Conservation (phyloP, 495 filamentous ascomycete species). For the Aspergillus kassunensis region DNA sequence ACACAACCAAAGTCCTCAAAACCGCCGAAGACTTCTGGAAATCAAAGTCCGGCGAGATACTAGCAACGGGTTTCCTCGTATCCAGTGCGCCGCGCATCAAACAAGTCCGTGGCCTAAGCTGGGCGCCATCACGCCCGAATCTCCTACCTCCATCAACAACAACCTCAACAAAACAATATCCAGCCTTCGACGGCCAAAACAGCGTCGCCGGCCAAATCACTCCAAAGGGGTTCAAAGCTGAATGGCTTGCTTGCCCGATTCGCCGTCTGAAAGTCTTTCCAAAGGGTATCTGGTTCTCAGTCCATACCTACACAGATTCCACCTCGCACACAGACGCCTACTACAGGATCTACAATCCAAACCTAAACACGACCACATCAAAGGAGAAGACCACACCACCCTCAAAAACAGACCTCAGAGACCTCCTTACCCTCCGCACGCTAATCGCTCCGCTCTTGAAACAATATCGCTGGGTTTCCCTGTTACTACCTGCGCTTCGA, state of each 20-base stretch:
- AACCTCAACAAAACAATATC: not conserved
- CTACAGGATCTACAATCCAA: not conserved
- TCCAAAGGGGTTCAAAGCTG: not conserved
- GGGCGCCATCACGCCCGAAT: slow-evolving; percentile 4
- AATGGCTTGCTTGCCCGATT: slow-evolving; percentile 3
- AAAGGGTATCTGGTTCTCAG: not conserved
- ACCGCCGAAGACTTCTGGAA: not conserved
- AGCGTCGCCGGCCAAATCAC: not conserved
- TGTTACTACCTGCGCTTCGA: not conserved
- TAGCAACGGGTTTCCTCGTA: not conserved
- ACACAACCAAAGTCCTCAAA: not conserved
- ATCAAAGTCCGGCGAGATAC: not conserved
- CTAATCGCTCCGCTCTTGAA: slow-evolving; percentile 2
- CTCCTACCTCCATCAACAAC: not conserved
- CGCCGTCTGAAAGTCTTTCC: not conserved
- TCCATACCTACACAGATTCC: not conserved
- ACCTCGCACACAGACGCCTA: not conserved
- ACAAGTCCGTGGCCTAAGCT: not conserved
- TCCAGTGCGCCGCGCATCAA: not conserved
- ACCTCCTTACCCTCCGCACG: not conserved
- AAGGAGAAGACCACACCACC: no score
- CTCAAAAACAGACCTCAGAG: not conserved
- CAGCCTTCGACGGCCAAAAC: slow-evolving; percentile 3
- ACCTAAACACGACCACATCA: no score
- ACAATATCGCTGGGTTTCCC: slow-evolving; percentile 1